These are phyloP conservation scores for Hypoxylon sp. DNA, from an alignment of 2,329 filamentous ascomycete species.

Conservation along the genomic window DNA sequence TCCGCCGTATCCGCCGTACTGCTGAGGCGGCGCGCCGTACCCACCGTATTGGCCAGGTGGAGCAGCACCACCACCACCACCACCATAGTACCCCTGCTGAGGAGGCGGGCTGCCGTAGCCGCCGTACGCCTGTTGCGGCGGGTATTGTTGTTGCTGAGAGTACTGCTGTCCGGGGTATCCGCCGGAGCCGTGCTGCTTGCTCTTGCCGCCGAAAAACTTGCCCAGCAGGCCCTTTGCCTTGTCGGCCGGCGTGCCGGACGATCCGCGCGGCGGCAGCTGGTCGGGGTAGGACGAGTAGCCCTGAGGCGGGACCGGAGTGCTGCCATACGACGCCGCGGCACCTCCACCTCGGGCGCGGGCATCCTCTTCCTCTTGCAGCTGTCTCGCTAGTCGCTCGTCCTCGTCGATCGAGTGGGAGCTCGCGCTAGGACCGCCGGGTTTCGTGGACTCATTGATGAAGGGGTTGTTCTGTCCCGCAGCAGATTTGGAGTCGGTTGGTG, in stretches of 20 bases:
- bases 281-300: conserved; percentile 54
- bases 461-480: conserved; percentile 68
- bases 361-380: conserved; percentile 88
- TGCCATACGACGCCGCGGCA: conserved; percentile 55
- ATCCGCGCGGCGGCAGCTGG: conserved; percentile 62
- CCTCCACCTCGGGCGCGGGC: conserved; percentile 61
- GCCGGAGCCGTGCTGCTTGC: conserved; percentile 51
- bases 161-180: conserved; percentile 53
- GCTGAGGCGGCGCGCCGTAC: conserved; percentile 49
- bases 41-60: conserved; percentile 57
- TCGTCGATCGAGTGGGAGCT: conserved; percentile 55
- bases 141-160: conserved; percentile 52
- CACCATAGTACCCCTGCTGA: conserved; percentile 56
- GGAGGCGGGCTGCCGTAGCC: conserved; percentile 54
- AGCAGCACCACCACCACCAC: conserved; percentile 45
- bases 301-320: conserved; percentile 51
- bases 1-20: conserved; percentile 51
- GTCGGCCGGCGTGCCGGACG: conserved; percentile 52
- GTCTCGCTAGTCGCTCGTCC: conserved; percentile 73
- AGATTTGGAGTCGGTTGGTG: conserved; percentile 69
- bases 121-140: conserved; percentile 55
- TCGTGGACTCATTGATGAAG: conserved; percentile 65
- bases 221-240: conserved; percentile 60
- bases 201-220: conserved; percentile 55
- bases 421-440: conserved; percentile 25